These are phyloP conservation scores for Pseudonitzschia delicatissima DNA, from an alignment of 108 stramenopile genomes.

Conservation along the genomic window DNA sequence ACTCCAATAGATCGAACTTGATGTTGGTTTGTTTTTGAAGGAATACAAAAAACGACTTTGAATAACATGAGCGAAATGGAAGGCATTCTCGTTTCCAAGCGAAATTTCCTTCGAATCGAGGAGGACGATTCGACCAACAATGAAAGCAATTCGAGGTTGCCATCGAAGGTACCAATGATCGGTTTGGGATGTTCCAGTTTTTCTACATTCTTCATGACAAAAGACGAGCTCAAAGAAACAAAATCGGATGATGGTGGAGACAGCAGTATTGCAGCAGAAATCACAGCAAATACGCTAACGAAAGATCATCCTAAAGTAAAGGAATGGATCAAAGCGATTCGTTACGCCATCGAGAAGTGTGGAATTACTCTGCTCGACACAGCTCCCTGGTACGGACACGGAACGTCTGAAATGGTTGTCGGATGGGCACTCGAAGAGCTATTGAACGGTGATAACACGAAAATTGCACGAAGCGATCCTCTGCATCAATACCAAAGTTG, in stretches of 20 bases:
- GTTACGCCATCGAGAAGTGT: constrained; percentile 52
- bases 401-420: constrained; percentile 72
- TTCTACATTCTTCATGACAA: constrained; percentile 71
- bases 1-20: too few relatives aligned
- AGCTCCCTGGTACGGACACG: constrained; percentile 91
- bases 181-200: constrained; percentile 83
- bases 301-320: constrained; percentile 54
- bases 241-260: neutral
- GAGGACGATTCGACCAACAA: constrained; percentile 4
- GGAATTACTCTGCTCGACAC: constrained; percentile 83
- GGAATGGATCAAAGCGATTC: constrained; percentile 79
- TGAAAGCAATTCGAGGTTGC: neutral
- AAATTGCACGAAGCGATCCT: constrained; percentile 39
- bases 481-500: constrained; percentile 80
- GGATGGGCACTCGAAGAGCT: constrained; percentile 70
- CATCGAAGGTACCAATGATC: constrained; percentile 48
- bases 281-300: constrained; percentile 12
- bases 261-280: neutral
- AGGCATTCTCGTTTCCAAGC: neutral
- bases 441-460: constrained; percentile 6
- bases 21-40: too few relatives aligned
- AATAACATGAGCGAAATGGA: neutral
- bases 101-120: neutral
- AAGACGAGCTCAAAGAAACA: constrained; percentile 26
- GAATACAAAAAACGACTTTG: too few relatives aligned